Evolutionary conservation across 164 flowering plant species (phyloP).

Genomic region (Stephania japonica): DNA sequence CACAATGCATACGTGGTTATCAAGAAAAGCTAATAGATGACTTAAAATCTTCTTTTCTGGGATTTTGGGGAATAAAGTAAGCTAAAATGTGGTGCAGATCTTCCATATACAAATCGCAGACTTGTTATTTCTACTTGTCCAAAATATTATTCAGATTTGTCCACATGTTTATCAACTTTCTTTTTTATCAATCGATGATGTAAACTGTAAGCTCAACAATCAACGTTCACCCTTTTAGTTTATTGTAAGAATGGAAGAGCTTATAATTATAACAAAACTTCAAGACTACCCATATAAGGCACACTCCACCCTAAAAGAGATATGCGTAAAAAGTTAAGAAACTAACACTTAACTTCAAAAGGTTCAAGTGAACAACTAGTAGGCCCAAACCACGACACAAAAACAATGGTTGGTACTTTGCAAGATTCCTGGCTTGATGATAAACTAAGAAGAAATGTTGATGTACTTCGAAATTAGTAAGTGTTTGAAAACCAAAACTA

Average conservation of each 20-base stretch:
- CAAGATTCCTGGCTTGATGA: not conserved
- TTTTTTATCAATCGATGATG: not conserved
- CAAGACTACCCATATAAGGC: no score
- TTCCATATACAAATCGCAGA: not conserved
- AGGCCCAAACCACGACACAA: no score
- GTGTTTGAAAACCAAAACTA: no score
- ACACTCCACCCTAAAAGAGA: no score
- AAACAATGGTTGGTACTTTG: not conserved
- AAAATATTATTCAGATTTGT: not conserved
- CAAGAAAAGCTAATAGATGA: not conserved
- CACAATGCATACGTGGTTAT: not conserved
- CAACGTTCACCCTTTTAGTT: no score
- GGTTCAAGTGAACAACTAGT: no score
- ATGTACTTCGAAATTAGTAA: not conserved
- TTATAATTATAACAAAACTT: no score
- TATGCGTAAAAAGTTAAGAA: no score
- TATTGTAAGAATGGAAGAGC: no score
- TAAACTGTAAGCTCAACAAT: no score
- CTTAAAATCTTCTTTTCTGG: not conserved
- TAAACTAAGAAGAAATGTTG: not conserved
- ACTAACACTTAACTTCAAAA: no score
- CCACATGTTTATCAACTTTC: not conserved
- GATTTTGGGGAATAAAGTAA: not conserved
- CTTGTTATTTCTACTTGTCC: not conserved
- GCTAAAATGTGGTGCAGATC: not conserved